A percentile compares a stretch with the other conserved stretches of the same genome.
Conservation (phyloP, 2,329 filamentous ascomycete genomes). For the Arthrobotrys conoides region DNA sequence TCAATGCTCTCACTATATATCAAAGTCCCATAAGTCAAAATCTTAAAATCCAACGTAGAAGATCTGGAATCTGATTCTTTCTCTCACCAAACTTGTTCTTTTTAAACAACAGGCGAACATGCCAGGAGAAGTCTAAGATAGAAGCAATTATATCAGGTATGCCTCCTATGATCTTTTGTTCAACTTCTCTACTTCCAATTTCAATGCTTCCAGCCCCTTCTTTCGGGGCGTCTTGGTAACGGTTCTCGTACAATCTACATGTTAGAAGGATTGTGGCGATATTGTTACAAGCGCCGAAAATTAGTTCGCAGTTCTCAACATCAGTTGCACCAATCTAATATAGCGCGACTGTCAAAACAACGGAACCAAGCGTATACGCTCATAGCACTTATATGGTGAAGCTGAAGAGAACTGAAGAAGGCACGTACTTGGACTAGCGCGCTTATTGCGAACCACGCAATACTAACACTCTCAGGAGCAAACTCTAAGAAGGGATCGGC, state of each 20-base stretch:
- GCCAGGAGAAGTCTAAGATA: constrained; percentile 57
- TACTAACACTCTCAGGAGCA: constrained; percentile 51
- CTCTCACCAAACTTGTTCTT: constrained; percentile 51
- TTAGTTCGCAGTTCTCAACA: constrained; percentile 56
- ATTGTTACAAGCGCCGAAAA: constrained; percentile 53
- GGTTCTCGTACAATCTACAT: constrained; percentile 51
- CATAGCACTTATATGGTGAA: neutral
- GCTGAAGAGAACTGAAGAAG: neutral
- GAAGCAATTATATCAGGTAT: constrained; percentile 53
- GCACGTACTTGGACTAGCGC: constrained; percentile 40
- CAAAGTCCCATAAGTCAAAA: neutral
- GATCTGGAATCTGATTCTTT: neutral
- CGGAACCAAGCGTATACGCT: neutral
- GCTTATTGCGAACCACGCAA: constrained; percentile 58
- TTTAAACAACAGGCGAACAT: constrained; percentile 46
- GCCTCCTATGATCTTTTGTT: constrained; percentile 48
- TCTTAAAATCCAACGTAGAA: neutral
- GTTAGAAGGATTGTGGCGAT: constrained; percentile 47
- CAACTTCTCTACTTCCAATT: constrained; percentile 45
- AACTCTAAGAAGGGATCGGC: constrained; percentile 55
- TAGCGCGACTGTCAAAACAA: neutral
- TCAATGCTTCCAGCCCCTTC: constrained; percentile 1
- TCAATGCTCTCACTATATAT: constrained; percentile 41
- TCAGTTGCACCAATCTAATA: constrained; percentile 43
- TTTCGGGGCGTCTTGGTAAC: constrained; percentile 40